A percentile compares a stretch with the other conserved stretches of the same genome.
These are phyloP conservation scores for Ascochyta pisi DNA, from an alignment of 2,329 filamentous ascomycete genomes.

Conservation along the genomic window DNA sequence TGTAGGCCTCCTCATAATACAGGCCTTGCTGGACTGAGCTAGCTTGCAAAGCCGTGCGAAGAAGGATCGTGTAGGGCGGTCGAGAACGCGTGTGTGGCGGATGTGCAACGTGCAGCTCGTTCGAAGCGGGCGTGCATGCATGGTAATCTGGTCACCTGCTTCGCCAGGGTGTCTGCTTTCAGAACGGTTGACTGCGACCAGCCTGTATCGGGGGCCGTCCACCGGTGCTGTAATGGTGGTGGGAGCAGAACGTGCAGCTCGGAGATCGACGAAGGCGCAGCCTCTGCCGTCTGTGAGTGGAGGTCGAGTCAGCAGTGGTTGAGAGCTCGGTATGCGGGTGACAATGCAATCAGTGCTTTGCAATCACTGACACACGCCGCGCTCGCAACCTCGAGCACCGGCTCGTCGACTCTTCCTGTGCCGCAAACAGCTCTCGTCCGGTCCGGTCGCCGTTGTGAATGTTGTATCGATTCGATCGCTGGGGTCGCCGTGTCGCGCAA, in stretches of 20 bases:
- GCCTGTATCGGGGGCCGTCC: neutral
- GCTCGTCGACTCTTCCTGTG: neutral
- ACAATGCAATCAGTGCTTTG: neutral
- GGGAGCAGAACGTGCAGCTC: neutral
- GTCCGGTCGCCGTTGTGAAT: neutral
- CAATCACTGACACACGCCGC: neutral
- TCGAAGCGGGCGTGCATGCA: slow-evolving; percentile 24
- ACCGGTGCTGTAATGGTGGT: neutral
- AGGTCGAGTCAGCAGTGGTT: neutral
- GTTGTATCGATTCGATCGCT: neutral
- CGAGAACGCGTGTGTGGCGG: slow-evolving; percentile 1
- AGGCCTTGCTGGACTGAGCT: neutral
- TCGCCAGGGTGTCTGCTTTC: neutral
- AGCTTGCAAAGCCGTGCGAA: neutral
- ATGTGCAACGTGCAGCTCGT: neutral
- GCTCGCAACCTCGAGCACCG: neutral
- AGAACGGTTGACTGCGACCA: neutral
- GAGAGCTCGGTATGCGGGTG: slow-evolving; percentile 3
- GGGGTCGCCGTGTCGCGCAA: neutral
- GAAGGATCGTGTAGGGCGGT: neutral
- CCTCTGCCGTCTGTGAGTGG: neutral
- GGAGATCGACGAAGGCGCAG: too few species aligned
- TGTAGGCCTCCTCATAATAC: neutral
- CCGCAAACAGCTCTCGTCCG: neutral
- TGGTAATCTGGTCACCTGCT: slow-evolving; percentile 23